These are phyloP conservation scores for Trypanosomatidae sp. DNA, from an alignment of 208 protist species.

Conservation along the genomic window DNA sequence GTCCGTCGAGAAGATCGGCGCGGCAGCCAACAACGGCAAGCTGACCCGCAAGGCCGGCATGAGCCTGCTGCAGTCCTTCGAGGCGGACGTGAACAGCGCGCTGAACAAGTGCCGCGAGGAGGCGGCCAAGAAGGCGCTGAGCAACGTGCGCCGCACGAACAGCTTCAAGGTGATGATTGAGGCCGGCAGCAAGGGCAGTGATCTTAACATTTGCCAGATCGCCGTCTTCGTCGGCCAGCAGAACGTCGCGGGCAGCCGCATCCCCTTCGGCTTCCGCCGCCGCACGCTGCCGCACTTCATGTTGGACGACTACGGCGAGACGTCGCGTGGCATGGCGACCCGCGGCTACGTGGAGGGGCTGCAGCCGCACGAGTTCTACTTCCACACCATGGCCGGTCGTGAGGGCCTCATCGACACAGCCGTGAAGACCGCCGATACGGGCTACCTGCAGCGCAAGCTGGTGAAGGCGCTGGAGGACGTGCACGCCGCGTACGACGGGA, in stretches of 20 bases:
- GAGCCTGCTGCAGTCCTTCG: constrained; percentile 98
- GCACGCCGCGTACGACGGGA: constrained; percentile 98
- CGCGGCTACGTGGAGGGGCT: constrained; percentile 98
- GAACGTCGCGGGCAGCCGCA: constrained; percentile 99
- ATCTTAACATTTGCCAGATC: constrained; percentile 99
- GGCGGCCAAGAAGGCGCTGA: constrained; percentile 82
- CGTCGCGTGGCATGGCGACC: constrained; percentile 97
- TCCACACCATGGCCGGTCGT: constrained; percentile 99
- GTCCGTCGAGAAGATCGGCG: constrained; percentile 92
- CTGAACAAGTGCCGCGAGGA: constrained; percentile 94
- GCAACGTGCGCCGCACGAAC: constrained; percentile 89
- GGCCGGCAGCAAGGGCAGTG: constrained; percentile 98
- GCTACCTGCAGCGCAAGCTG: constrained; percentile 95
- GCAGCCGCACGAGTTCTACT: constrained; percentile 99
- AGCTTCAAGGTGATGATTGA: constrained; percentile 97
- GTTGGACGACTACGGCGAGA: constrained; percentile 98
- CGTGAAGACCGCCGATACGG: constrained; percentile 99
- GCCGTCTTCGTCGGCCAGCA: constrained; percentile 99
- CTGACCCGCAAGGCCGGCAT: constrained; percentile 95
- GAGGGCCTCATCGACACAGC: constrained; percentile 99
- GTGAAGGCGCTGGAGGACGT: constrained; percentile 99
- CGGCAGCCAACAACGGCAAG: constrained; percentile 90
- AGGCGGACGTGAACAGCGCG: constrained; percentile 97
- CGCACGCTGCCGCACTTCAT: constrained; percentile 99
- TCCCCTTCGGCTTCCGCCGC: constrained; percentile 97